Conservation (phyloP, 2,329 filamentous ascomycete species). For the Phyllosticta paracitricarpa region DNA sequence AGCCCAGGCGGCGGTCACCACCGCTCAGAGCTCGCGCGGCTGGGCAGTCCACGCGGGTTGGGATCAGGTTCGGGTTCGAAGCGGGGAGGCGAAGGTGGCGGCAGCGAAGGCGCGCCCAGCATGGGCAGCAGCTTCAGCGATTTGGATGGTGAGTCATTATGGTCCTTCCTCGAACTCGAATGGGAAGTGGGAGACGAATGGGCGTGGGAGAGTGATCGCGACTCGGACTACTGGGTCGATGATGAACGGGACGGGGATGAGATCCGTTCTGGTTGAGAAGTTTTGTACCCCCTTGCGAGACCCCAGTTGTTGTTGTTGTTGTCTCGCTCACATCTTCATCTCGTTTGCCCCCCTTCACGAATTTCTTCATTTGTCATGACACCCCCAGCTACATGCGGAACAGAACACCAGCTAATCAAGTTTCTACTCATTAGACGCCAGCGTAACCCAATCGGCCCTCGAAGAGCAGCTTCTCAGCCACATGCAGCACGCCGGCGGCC, state of each 20-base stretch:
- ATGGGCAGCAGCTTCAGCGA: conserved; percentile 85
- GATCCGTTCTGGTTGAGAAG: not conserved
- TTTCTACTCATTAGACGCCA: conserved; percentile 49
- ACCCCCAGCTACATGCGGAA: not conserved
- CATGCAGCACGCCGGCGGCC: conserved; percentile 44
- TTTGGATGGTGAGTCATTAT: conserved; percentile 52
- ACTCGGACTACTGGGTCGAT: not conserved
- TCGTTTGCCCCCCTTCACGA: not conserved
- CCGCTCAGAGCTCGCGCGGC: conserved; percentile 47
- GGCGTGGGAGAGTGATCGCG: not conserved
- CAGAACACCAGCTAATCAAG: not conserved
- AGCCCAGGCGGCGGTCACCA: conserved; percentile 39
- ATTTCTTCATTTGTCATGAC: not conserved
- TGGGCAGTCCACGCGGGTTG: conserved; percentile 38
- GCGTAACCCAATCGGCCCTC: conserved; percentile 68
- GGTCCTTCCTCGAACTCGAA: not conserved
- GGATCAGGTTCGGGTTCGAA: not conserved
- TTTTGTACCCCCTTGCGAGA: not conserved
- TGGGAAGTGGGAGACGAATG: not conserved
- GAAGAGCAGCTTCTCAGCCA: conserved; percentile 69
- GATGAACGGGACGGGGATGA: not conserved
- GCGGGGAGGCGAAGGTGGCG: conserved; percentile 40
- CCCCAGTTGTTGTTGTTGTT: not conserved
- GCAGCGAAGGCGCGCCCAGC: conserved; percentile 64
- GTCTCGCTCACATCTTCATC: not conserved